These are phyloP conservation scores for Furcasterigmium furcatum DNA, from an alignment of 2,329 filamentous ascomycete genomes.

Conservation along the genomic window DNA sequence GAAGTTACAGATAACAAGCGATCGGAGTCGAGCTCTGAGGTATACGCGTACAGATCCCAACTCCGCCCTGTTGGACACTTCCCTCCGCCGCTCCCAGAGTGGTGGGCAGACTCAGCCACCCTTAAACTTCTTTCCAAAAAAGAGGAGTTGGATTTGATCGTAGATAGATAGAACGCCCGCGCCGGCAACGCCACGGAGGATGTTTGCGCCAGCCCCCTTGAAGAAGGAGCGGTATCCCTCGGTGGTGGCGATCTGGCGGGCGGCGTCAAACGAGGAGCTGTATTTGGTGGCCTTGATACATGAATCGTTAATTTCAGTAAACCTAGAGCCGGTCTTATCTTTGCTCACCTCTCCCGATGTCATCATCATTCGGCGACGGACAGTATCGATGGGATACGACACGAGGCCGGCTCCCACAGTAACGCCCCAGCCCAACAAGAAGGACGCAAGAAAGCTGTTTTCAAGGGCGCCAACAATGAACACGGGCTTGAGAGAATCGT, in stretches of 20 bases:
- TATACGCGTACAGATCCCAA: too few relatives aligned
- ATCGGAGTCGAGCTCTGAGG: too few relatives aligned
- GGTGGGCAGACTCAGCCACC: too few relatives aligned
- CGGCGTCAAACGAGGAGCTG: slow-evolving; percentile 93
- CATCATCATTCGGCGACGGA: slow-evolving; percentile 99
- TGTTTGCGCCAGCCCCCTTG: slow-evolving; percentile 99
- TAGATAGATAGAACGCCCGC: slow-evolving; percentile 99
- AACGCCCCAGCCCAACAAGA: slow-evolving; percentile 97
- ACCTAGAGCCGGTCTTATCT: too few relatives aligned
- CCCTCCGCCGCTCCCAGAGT: too few relatives aligned
- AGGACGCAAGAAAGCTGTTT: slow-evolving; percentile 99
- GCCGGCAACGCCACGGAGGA: slow-evolving; percentile 99
- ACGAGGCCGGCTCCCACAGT: slow-evolving; percentile 99
- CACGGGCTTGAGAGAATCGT: slow-evolving; percentile 99
- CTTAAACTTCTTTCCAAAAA: slow-evolving; percentile 99
- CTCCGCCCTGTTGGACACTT: too few relatives aligned
- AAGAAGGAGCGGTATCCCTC: slow-evolving; percentile 99
- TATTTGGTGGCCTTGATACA: slow-evolving; percentile 99
- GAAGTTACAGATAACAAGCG: too few relatives aligned
- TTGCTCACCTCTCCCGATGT: too few relatives aligned
- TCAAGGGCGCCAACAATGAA: slow-evolving; percentile 85
- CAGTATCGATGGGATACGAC: slow-evolving; percentile 99
- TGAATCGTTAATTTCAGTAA: too few relatives aligned
- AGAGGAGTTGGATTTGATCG: slow-evolving; percentile 97
- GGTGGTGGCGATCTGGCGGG: slow-evolving; percentile 92